phyloP scores from a whole-genome alignment of 2,329 filamentous ascomycete species.

The Aureobasidium mangrovei region DNA sequence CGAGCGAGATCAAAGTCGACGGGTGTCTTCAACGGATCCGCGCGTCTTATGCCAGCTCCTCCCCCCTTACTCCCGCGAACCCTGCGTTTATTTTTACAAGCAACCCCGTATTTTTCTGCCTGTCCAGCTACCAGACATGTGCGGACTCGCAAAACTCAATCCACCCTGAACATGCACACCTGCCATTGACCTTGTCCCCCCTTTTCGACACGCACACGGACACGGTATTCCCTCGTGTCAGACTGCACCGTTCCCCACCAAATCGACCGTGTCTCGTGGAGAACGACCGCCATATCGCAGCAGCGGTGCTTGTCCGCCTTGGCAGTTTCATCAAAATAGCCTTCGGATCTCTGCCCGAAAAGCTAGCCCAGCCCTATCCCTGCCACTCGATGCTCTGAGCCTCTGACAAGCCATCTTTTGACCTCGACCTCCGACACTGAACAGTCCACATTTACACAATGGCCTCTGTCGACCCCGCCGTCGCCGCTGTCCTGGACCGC shows the following conservation, averaged over 20 bases:
- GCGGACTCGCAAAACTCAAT: no score
- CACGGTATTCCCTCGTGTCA: background rate
- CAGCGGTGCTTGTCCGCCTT: background rate
- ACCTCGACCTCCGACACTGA: no score
- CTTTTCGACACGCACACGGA: background rate
- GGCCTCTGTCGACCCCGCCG: constrained; percentile 41
- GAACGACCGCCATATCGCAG: background rate
- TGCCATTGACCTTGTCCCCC: background rate
- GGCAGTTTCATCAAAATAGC: background rate
- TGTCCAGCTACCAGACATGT: no score
- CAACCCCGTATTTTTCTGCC: no score
- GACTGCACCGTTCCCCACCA: constrained; percentile 1
- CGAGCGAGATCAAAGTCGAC: no score
- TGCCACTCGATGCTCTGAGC: background rate
- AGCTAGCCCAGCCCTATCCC: background rate
- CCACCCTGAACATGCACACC: no score
- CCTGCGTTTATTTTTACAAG: no score
- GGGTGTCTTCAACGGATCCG: no score
- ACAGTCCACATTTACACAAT: constrained; percentile 23
- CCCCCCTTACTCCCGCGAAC: no score
- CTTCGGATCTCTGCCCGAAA: background rate
- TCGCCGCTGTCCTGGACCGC: constrained; percentile 42
- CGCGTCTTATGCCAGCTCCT: no score
- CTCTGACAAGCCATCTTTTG: no score
- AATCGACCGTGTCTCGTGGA: background rate